These are phyloP conservation scores for Colletotrichum somersetense DNA, from an alignment of 2,329 filamentous ascomycete species.

Conservation along the genomic window DNA sequence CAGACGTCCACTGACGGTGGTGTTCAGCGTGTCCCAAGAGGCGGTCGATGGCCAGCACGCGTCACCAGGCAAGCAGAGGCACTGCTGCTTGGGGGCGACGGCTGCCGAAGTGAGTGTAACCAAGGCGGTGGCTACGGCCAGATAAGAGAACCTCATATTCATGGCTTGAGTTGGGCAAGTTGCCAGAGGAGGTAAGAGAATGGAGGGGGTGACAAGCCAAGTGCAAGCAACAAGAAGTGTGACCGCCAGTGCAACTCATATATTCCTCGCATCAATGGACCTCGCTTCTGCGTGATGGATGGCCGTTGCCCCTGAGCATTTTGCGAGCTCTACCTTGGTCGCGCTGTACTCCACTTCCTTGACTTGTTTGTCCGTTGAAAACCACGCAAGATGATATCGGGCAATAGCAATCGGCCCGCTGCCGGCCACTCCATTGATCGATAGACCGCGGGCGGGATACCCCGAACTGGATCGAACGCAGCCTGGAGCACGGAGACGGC, in stretches of 20 bases:
- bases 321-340: constrained; percentile 12
- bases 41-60: constrained; percentile 63
- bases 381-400: neutral
- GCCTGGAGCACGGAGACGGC: constrained; percentile 6
- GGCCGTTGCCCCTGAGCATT: neutral
- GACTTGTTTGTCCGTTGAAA: neutral
- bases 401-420: neutral
- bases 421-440: constrained; percentile 4
- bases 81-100: constrained; percentile 45
- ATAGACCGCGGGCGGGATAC: constrained; percentile 27
- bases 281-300: neutral
- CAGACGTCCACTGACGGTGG: constrained; percentile 62
- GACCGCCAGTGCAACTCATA: constrained; percentile 28
- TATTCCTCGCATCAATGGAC: constrained; percentile 25
- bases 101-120: constrained; percentile 33
- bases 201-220: constrained; percentile 11
- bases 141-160: constrained; percentile 39
- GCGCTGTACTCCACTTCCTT: neutral
- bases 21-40: constrained; percentile 65
- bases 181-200: constrained; percentile 22
- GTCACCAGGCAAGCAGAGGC: constrained; percentile 65
- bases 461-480: constrained; percentile 21
- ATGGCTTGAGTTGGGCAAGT: constrained; percentile 35
- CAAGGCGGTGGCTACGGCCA: constrained; percentile 41
- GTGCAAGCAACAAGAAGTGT: constrained; percentile 19